Conservation (phyloP, 352 stramenopile genomes). For the Globisporangium solare region DNA sequence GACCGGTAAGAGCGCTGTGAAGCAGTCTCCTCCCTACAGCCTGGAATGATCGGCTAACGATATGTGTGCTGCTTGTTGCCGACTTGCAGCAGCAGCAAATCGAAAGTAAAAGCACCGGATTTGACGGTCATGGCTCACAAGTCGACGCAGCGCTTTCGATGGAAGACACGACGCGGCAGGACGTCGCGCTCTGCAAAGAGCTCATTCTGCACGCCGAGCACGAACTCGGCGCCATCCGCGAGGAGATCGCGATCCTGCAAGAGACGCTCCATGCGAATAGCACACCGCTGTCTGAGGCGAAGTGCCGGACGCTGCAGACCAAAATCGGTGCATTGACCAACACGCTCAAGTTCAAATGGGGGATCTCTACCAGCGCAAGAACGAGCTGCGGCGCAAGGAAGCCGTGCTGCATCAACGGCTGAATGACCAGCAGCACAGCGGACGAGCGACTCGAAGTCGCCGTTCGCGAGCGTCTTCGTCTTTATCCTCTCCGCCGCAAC, state of each 20-base stretch:
- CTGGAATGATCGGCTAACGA: too few species aligned
- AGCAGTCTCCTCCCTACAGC: too few species aligned
- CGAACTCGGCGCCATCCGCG: slow-evolving; percentile 49
- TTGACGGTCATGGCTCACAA: background rate
- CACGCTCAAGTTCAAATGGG: slow-evolving; percentile 57
- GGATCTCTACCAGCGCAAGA: slow-evolving; percentile 69
- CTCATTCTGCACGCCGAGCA: slow-evolving; percentile 62
- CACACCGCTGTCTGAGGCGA: slow-evolving; percentile 20
- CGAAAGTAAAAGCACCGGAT: background rate
- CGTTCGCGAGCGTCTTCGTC: too few species aligned
- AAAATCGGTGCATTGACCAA: slow-evolving; percentile 46
- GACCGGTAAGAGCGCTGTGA: background rate
- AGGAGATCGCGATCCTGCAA: slow-evolving; percentile 50
- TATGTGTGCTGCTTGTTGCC: background rate
- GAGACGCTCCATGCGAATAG: slow-evolving; percentile 18
- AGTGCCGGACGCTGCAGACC: slow-evolving; percentile 44
- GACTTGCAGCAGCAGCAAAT: background rate
- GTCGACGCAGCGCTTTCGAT: background rate
- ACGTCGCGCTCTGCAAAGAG: slow-evolving; percentile 47
- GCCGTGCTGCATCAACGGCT: slow-evolving; percentile 21
- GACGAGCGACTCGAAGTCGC: background rate
- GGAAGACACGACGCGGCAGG: slow-evolving; percentile 32
- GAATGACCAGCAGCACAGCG: too few species aligned
- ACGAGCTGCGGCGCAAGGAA: slow-evolving; percentile 66
- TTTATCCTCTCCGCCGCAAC: too few species aligned